These are phyloP conservation scores for Diaporthe eres DNA, from an alignment of 2,329 filamentous ascomycete species.

Conservation along the genomic window DNA sequence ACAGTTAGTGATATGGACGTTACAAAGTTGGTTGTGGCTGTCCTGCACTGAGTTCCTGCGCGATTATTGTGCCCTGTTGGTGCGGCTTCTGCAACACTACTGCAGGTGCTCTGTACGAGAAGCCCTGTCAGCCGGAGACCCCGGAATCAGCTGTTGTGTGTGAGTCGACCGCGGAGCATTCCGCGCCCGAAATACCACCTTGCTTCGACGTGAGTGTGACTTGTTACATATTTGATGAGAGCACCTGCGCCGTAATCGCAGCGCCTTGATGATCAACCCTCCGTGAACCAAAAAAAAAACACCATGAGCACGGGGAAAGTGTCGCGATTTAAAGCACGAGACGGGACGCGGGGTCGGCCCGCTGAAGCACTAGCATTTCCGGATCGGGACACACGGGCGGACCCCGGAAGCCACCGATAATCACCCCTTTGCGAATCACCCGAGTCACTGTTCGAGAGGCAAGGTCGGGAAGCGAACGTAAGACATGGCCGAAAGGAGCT, in stretches of 20 bases:
- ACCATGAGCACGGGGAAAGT: background rate
- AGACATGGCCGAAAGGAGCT: constrained; percentile 27
- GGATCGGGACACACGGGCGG: constrained; percentile 1
- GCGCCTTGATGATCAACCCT: background rate
- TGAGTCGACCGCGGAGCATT: background rate
- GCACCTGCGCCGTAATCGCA: background rate
- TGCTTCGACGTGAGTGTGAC: background rate
- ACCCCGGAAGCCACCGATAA: constrained; percentile 24
- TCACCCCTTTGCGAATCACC: constrained; percentile 20
- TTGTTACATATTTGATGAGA: background rate
- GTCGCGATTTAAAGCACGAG: background rate
- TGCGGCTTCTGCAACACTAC: background rate
- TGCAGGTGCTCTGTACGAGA: background rate
- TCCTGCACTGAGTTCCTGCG: background rate
- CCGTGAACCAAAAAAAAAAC: background rate
- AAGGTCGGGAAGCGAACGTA: constrained; percentile 17
- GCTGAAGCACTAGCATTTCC: background rate
- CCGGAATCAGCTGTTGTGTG: constrained; percentile 18
- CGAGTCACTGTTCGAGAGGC: constrained; percentile 3
- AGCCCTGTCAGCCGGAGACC: constrained; percentile 3
- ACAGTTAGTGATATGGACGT: background rate
- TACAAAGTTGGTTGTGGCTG: background rate
- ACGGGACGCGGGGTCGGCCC: constrained; percentile 24
- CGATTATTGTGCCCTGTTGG: constrained; percentile 9
- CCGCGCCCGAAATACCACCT: background rate